A percentile compares a stretch with the other conserved stretches of the same genome.
phyloP scores from a whole-genome alignment of 2,329 filamentous ascomycete species.

The Trichoderma asperellum region DNA sequence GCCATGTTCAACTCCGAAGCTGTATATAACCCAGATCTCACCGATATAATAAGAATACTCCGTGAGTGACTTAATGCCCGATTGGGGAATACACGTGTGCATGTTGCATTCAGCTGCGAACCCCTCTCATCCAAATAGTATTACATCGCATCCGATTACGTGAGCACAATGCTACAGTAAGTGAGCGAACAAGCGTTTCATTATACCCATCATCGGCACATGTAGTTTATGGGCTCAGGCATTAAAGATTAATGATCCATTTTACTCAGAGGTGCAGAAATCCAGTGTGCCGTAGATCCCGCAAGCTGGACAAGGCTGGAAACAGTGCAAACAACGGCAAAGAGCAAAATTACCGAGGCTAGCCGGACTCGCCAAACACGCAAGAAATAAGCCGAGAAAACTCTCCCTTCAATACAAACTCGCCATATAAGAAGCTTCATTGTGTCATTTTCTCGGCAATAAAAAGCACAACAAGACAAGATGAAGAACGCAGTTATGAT shows the following conservation, averaged over 20 bases:
- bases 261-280: not conserved
- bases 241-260: not conserved
- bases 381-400: not conserved
- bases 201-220: not conserved
- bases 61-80: not conserved
- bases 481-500: not conserved
- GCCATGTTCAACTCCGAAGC: too few relatives aligned
- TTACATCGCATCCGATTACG: not conserved
- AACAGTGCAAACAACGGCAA: conserved; percentile 1
- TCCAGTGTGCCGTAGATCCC: not conserved
- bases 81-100: not conserved
- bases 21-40: not conserved
- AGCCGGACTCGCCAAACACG: conserved; percentile 1
- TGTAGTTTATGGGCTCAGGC: not conserved
- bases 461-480: not conserved
- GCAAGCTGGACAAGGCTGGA: conserved; percentile 5
- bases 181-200: not conserved
- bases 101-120: not conserved
- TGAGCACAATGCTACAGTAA: not conserved
- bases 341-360: conserved; percentile 11
- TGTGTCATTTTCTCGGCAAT: not conserved
- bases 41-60: not conserved
- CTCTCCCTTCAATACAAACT: not conserved
- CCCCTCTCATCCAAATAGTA: not conserved
- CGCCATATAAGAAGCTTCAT: not conserved